Evolutionary conservation across 345 rosid species (phyloP).

Genomic region (Abelmoschus esculentus): DNA sequence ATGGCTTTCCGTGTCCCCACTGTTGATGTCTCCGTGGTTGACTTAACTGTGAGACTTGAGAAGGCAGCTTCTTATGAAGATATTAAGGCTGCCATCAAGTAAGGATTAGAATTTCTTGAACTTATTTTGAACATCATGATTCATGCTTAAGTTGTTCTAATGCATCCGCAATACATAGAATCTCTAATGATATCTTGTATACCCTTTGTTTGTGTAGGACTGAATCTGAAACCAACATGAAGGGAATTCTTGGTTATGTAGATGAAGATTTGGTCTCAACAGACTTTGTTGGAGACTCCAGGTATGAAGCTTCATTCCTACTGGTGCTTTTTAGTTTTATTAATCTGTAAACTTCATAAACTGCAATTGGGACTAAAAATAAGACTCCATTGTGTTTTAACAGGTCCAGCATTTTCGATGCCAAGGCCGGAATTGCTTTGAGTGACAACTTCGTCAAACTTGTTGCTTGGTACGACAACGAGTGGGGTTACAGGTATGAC

Average conservation of each 20-base stretch:
- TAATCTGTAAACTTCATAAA: not conserved
- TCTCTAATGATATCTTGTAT: not conserved
- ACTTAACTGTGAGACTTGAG: slow-evolving; percentile 57
- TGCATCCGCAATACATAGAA: not conserved
- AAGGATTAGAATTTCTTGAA: slow-evolving; percentile 6
- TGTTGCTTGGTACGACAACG: slow-evolving; percentile 51
- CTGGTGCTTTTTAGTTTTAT: not conserved
- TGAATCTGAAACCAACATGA: slow-evolving; percentile 44
- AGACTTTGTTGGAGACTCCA: slow-evolving; percentile 59
- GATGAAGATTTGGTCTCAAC: slow-evolving; percentile 57
- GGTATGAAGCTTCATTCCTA: slow-evolving; percentile 20
- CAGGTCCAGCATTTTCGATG: slow-evolving; percentile 54
- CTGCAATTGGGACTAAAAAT: not conserved
- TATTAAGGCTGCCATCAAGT: slow-evolving; percentile 59
- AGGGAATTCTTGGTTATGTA: slow-evolving; percentile 63
- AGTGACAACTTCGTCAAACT: slow-evolving; percentile 35
- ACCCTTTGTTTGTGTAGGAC: slow-evolving; percentile 24
- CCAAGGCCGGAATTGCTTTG: slow-evolving; percentile 51
- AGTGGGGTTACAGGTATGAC: slow-evolving; percentile 52
- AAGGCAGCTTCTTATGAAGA: slow-evolving; percentile 48
- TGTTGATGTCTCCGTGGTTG: slow-evolving; percentile 68
- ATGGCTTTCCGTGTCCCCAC: slow-evolving; percentile 73
- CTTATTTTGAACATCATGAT: not conserved
- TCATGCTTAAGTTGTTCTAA: not conserved
- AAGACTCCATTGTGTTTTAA: not conserved